Evolutionary conservation across 306 rosid genomes (phyloP).

Genomic region (Ammopiptanthus mongolicus): DNA sequence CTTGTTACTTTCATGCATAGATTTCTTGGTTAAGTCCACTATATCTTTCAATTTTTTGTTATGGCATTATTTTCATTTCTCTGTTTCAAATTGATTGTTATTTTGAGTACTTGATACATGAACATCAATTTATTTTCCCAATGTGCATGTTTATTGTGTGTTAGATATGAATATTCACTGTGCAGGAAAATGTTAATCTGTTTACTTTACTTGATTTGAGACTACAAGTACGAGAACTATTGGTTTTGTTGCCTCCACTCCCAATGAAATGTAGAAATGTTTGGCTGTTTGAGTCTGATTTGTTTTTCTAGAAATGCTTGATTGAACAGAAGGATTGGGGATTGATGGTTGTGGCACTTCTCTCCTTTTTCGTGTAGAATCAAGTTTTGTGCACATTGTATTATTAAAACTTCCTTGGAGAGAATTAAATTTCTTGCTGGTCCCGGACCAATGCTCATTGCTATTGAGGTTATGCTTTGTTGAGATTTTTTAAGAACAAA

Average conservation of each 20-base stretch:
- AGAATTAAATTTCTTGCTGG: not conserved
- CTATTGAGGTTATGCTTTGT: not conserved
- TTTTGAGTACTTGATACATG: conserved; percentile 1
- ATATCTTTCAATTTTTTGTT: conserved; percentile 9
- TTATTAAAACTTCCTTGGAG: not conserved
- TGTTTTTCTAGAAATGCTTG: not conserved
- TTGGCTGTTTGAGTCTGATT: not conserved
- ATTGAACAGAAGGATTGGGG: not conserved
- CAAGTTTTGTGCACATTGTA: not conserved
- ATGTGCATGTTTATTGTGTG: not conserved
- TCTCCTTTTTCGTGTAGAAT: not conserved
- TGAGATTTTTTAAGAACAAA: not conserved
- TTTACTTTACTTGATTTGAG: not conserved
- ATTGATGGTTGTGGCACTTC: not conserved
- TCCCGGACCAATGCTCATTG: not conserved
- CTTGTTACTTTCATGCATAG: conserved; percentile 14
- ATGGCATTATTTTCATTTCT: not conserved
- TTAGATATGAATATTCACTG: not conserved
- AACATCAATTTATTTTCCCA: not conserved
- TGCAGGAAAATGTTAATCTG: not conserved
- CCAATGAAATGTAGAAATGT: not conserved
- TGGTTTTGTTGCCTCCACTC: not conserved
- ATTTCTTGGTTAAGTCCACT: no score
- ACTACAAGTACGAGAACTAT: not conserved
- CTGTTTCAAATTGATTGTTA: not conserved